Conservation (phyloP, 768 basidiomycete genomes). For the Suillus weaverae region DNA sequence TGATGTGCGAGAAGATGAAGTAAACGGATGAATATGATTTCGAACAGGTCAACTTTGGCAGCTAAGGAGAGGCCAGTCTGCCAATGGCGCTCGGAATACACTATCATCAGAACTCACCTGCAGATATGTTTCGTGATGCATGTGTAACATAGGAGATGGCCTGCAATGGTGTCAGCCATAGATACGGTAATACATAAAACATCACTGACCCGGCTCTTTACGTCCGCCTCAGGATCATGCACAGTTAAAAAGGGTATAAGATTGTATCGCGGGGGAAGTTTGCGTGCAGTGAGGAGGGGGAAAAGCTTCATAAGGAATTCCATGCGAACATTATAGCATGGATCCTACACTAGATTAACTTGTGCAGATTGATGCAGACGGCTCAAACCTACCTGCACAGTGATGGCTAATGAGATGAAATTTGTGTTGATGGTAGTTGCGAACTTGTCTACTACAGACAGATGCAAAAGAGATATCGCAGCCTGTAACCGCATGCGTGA, state of each 20-base stretch:
- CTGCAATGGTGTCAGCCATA: conserved; percentile 32
- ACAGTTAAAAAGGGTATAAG: conserved; percentile 86
- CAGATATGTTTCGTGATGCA: conserved; percentile 45
- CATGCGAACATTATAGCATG: conserved; percentile 83
- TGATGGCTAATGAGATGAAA: conserved; percentile 71
- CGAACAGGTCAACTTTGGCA: conserved; percentile 65
- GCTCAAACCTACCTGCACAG: conserved; percentile 66
- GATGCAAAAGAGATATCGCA: conserved; percentile 74
- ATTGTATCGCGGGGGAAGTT: conserved; percentile 73
- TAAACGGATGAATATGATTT: conserved; percentile 81
- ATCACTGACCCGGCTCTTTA: conserved; percentile 59
- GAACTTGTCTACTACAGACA: conserved; percentile 61
- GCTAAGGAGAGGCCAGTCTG: conserved; percentile 33
- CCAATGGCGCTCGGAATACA: conserved; percentile 1
- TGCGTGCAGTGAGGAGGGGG: conserved; percentile 57
- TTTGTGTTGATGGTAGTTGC: conserved; percentile 54
- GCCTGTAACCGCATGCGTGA: conserved; percentile 84
- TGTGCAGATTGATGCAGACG: not conserved
- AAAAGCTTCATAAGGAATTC: conserved; percentile 76
- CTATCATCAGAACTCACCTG: conserved; percentile 34
- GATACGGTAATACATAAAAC: not conserved
- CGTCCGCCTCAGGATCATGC: conserved; percentile 87
- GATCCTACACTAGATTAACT: conserved; percentile 54
- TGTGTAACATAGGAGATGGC: conserved; percentile 57
- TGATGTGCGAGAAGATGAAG: conserved; percentile 91